A percentile compares a stretch with the other conserved stretches of the same genome.
phyloP scores from a whole-genome alignment of 345 rosid species.

The Microcos paniculata region DNA sequence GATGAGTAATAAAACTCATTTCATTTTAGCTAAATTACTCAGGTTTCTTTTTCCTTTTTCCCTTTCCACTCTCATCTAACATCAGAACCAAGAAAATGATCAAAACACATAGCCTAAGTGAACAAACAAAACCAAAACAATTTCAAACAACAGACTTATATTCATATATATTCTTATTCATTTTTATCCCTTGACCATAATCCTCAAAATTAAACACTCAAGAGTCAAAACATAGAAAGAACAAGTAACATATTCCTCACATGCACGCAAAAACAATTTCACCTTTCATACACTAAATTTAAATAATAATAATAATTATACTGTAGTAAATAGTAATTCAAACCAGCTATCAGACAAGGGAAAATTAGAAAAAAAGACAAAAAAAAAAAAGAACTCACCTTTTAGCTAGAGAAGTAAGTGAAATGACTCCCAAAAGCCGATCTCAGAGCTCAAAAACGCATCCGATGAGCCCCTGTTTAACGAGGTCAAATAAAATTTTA shows the following conservation, averaged over 20 bases:
- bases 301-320: background rate
- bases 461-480: slow-evolving; percentile 11
- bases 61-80: background rate
- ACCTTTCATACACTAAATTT: background rate
- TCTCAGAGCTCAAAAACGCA: slow-evolving; percentile 10
- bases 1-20: background rate
- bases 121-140: background rate
- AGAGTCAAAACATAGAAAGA: background rate
- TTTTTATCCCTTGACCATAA: background rate
- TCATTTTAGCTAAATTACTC: background rate
- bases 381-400: background rate
- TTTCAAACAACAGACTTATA: background rate
- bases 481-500: background rate
- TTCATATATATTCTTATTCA: background rate
- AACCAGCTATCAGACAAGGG: background rate
- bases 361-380: background rate
- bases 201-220: background rate
- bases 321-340: background rate
- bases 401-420: background rate
- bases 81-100: background rate
- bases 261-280: background rate
- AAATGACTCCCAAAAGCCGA: background rate
- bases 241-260: background rate
- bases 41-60: background rate
- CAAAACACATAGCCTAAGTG: background rate